Evolutionary conservation across 768 basidiomycete genomes (phyloP).

Genomic region (Russula abietina): DNA sequence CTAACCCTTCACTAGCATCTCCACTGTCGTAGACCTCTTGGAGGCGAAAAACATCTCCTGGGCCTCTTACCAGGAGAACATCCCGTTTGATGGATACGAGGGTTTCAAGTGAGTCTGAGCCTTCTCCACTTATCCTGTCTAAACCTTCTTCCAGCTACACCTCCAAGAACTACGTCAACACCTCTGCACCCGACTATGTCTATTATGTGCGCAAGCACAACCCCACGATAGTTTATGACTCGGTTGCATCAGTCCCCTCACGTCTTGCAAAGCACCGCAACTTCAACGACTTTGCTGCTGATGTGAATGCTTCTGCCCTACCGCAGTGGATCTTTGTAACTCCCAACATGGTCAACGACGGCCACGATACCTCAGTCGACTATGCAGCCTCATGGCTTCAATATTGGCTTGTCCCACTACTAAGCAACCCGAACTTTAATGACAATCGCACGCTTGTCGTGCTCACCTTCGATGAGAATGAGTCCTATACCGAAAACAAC

Average conservation of each 20-base stretch:
- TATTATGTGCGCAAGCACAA: conserved; percentile 57
- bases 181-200: conserved; percentile 34
- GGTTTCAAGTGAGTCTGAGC: conserved; percentile 22
- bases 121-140: not conserved
- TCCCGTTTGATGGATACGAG: conserved; percentile 45
- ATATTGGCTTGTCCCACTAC: conserved; percentile 48
- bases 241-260: conserved; percentile 37
- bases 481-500: conserved; percentile 40
- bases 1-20: conserved; percentile 30
- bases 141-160: conserved; percentile 30
- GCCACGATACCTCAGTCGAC: conserved; percentile 51
- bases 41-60: conserved; percentile 53
- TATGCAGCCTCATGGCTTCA: conserved; percentile 42
- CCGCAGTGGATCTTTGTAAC: conserved; percentile 61
- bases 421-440: conserved; percentile 49
- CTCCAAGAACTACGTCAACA: conserved; percentile 36
- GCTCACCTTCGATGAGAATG: conserved; percentile 59
- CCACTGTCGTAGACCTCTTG: conserved; percentile 54
- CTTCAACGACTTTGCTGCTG: conserved; percentile 57
- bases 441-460: conserved; percentile 48
- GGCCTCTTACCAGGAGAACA: conserved; percentile 55
- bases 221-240: conserved; percentile 47
- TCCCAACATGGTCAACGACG: conserved; percentile 55
- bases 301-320: conserved; percentile 43
- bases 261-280: conserved; percentile 47